These are phyloP conservation scores for Alternaria consortialis DNA, from an alignment of 2,329 filamentous ascomycete species.

Conservation along the genomic window DNA sequence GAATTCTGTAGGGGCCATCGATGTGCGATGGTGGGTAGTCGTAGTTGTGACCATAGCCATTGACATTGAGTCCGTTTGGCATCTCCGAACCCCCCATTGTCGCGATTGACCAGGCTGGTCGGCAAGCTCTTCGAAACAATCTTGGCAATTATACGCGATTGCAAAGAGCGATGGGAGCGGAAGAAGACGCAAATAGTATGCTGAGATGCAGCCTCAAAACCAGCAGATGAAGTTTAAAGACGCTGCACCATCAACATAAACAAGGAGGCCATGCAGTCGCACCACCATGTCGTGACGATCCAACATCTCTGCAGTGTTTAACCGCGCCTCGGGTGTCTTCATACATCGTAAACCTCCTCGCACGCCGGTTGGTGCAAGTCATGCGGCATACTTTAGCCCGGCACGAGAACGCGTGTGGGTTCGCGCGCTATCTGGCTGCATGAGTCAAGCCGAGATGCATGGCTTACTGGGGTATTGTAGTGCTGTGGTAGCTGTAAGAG, in stretches of 20 bases:
- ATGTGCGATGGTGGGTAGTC: conserved; percentile 43
- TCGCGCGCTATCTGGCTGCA: conserved; percentile 15
- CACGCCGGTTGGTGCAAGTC: conserved; percentile 17
- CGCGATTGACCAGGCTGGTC: background rate
- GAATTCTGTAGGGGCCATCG: conserved; percentile 43
- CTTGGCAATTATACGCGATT: background rate
- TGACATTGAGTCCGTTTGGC: conserved; percentile 38
- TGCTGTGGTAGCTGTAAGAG: conserved; percentile 2
- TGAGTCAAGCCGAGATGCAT: conserved; percentile 16
- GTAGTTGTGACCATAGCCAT: conserved; percentile 37
- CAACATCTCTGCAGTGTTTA: conserved; percentile 38
- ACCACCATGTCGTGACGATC: conserved; percentile 26
- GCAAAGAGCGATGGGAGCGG: background rate
- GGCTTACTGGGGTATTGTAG: conserved; percentile 17
- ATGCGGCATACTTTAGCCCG: conserved; percentile 23
- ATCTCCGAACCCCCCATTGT: conserved; percentile 44
- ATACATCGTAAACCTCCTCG: conserved; percentile 9
- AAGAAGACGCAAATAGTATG: background rate
- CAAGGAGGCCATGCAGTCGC: conserved; percentile 13
- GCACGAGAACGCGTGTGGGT: conserved; percentile 11
- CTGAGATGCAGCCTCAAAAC: background rate
- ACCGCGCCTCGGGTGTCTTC: conserved; percentile 33
- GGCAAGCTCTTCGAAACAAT: background rate
- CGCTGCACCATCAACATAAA: conserved; percentile 4
- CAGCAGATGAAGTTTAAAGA: conserved; percentile 8